Evolutionary conservation across 352 stramenopile species (phyloP).

Genomic region (Blastocystis sp.): DNA sequence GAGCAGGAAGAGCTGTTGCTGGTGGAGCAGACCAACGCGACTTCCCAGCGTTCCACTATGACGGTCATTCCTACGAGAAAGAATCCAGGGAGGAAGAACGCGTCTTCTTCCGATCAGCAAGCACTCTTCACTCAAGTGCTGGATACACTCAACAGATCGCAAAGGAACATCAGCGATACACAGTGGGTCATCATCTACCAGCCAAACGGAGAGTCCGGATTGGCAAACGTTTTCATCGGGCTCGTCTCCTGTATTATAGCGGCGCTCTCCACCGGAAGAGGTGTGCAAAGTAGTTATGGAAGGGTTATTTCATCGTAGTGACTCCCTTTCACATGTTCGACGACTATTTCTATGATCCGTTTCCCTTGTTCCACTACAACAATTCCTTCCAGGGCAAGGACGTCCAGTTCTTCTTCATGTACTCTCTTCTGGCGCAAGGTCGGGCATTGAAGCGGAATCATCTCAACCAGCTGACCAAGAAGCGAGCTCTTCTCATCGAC

Average conservation of each 20-base stretch:
- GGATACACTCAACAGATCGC: constrained; percentile 2
- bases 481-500: constrained; percentile 25
- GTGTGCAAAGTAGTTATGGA: constrained; percentile 34
- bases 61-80: too few relatives aligned
- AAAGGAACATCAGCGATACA: constrained; percentile 1
- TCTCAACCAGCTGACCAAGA: constrained; percentile 13
- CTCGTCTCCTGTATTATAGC: constrained; percentile 55
- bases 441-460: constrained; percentile 32
- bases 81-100: too few relatives aligned
- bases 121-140: constrained; percentile 10
- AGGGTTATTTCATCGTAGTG: constrained; percentile 15
- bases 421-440: constrained; percentile 10
- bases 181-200: constrained; percentile 33
- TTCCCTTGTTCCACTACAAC: constrained; percentile 7
- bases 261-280: constrained; percentile 15
- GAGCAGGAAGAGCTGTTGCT: too few relatives aligned
- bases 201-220: constrained; percentile 43
- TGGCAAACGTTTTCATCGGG: constrained; percentile 55
- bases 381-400: background rate
- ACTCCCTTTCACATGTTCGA: constrained; percentile 1
- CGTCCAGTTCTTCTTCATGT: constrained; percentile 40
- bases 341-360: constrained; percentile 19
- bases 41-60: too few relatives aligned
- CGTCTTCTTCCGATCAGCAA: background rate
- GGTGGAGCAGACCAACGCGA: too few relatives aligned